Evolutionary conservation across 192 early-diverging fungal genomes (phyloP), one percentile per base, ranked within the genome.

Genomic region (Coemansia sp.): DNA sequence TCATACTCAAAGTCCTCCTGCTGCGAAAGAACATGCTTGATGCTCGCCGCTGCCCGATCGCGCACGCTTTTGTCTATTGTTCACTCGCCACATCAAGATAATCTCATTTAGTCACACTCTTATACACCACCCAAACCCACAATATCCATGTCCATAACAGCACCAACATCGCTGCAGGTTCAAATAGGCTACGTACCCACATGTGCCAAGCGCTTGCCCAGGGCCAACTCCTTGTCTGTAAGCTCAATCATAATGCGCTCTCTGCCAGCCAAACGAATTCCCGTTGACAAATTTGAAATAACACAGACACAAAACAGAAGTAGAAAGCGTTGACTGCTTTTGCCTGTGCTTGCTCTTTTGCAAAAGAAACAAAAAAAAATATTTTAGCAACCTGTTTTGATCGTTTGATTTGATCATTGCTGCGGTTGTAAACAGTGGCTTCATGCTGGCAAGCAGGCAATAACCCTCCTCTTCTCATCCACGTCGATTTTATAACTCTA

Each of bases 1-100:
- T 83, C 72, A 9, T 90, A 69, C 21, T 72, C 53, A 15, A 93
- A 65, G 14, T 84, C 79, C 3, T 59, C 64, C 14, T 62, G 37
- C 45, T 56, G 65, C 19, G 69, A 48, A 12, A 81, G 60, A 5
- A 68, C 51, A 23, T 35, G 15, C 8, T 29, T 52, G 15, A 81
- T 63, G 49, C 59, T 65, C 1, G 53, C 69, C 10, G 72, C 60
- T 1, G 78, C 78, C 43, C 53, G 54, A 45, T 81, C 78, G 51
- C 78, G 78, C 23, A 81, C 70, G 14, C 68, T 66, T 41, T 81
- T 81, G 52, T 81, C 77, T 49, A 79, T 55, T 52, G 41, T n/a
- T 45, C 41, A n/a, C 15, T 12, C 11, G 15, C 15, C 41, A 45
- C 11, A 45, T 5, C 41, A 35, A 45, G 41, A 45, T 45, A 45